Evolutionary conservation across 2,329 filamentous ascomycete species (phyloP), one percentile per base, ranked within the genome.

Genomic region (Hirsutella rhossiliensis): DNA sequence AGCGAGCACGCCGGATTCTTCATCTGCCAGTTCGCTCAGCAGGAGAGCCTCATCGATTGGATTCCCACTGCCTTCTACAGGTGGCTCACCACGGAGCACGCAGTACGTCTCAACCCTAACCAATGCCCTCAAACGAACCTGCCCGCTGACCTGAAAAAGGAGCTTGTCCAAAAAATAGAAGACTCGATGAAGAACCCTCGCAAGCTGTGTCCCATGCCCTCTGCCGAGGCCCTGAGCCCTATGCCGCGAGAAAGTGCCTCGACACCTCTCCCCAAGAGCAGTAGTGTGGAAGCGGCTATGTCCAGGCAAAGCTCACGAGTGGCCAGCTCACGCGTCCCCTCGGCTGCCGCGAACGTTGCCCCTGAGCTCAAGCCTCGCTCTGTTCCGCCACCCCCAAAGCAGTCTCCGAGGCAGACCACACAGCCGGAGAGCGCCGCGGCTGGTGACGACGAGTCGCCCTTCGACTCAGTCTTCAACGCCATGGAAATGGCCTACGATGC

Each of bases 1-100:
- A 51, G 64, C 31, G 64, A 69, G 17, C 72, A 78, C 47, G 70
- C 69, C 2, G 54, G 64, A 1, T 77, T 78, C 47, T 57, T 80
- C 2, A 62, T 76, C 12, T 63, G 65, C 5, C 75, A 79, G 45
- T 72, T 76, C 40, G 54, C 62, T 2, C 68, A 68, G 41, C 66
- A 67, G 20, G 45, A 49, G 5, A 43, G 42, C 2, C 51, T 55
- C 0, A 56, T 68, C 23, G 57, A 64, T 31, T 76, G 72, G 73
- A 49, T 51, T 9, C 42, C 50, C 3, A 76, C 72, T 0, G 55
- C 55, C 5, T 73, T 80, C 47, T 64, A 69, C 46, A 64, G 64
- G 20, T 76, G 71, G 69, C 55, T 80, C 38, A 61, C 55, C 2
- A 48, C 54, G 1, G 54, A 63, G 48, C 61, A 67, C 47, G 56